Percentiles rank a stretch among this genome's conserved stretches.
Evolutionary conservation across 768 basidiomycete genomes (phyloP).

Genomic region (Mycena indigotica): DNA sequence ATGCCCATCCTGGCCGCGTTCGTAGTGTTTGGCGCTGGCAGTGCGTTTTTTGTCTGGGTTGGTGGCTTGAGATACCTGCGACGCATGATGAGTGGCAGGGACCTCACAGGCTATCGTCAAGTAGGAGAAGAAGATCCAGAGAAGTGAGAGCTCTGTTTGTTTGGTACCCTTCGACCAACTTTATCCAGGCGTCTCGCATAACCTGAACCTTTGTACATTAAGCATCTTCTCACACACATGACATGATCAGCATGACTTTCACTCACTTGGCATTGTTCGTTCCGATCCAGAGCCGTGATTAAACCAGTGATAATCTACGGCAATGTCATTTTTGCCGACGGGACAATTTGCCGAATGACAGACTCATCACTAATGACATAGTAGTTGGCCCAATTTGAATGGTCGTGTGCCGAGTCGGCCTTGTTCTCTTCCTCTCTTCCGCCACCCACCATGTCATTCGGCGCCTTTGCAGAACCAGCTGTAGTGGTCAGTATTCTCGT

Average conservation of each 20-base stretch:
- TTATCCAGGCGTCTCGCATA: slow-evolving; percentile 3
- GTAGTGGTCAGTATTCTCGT: slow-evolving; percentile 19
- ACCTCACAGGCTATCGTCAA: slow-evolving; percentile 44
- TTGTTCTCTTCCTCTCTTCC: neutral
- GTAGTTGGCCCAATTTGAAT: neutral
- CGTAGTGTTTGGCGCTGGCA: slow-evolving; percentile 48
- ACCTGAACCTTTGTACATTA: neutral
- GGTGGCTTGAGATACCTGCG: slow-evolving; percentile 53
- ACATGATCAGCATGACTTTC: too few species aligned
- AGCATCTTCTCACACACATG: neutral
- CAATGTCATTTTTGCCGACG: too few species aligned
- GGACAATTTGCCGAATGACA: neutral
- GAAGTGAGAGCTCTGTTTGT: slow-evolving; percentile 40
- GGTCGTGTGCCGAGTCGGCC: slow-evolving; percentile 1
- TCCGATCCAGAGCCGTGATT: neutral
- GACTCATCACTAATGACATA: neutral
- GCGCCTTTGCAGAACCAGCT: slow-evolving; percentile 10
- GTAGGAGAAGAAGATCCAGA: slow-evolving; percentile 53
- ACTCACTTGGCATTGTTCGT: too few species aligned
- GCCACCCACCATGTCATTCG: neutral
- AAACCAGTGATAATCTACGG: neutral
- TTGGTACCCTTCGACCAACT: neutral
- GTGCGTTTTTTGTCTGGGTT: slow-evolving; percentile 50
- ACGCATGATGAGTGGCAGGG: slow-evolving; percentile 39
- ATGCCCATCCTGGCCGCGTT: slow-evolving; percentile 34